Evolutionary conservation across 1,284 basidiomycete genomes (phyloP).

Genomic region (Gomphus sp.): DNA sequence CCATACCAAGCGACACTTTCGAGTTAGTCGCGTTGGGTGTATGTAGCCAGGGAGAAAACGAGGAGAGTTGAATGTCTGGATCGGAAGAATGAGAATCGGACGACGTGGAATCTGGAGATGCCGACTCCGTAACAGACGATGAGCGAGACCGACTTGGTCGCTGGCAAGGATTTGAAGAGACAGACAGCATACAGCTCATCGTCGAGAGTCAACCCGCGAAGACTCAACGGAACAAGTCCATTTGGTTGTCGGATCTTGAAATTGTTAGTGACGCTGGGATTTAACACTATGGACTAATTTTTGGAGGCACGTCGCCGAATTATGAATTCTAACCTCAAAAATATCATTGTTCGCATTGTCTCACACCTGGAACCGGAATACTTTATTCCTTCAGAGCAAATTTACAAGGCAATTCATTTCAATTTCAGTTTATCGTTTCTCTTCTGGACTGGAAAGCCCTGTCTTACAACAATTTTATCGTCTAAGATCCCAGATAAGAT

Average conservation of each 20-base stretch:
- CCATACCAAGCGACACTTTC: neutral
- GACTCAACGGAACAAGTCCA: neutral
- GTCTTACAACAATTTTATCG: too few species aligned
- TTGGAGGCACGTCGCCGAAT: neutral
- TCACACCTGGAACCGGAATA: neutral
- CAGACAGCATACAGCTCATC: neutral
- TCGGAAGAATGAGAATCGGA: constrained; percentile 10
- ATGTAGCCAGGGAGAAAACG: constrained; percentile 1
- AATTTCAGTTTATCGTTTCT: too few species aligned
- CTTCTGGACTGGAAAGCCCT: too few species aligned
- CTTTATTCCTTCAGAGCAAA: neutral
- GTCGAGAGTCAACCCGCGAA: neutral
- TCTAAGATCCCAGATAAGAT: too few species aligned
- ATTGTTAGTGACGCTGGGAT: neutral
- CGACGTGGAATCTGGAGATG: constrained; percentile 6
- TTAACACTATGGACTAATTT: neutral
- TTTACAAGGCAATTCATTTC: too few species aligned
- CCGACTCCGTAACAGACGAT: neutral
- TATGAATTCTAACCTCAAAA: neutral
- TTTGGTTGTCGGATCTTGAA: neutral
- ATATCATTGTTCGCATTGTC: neutral
- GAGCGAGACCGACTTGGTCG: constrained; percentile 3
- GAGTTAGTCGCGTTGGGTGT: neutral
- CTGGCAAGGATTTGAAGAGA: neutral
- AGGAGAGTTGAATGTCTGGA: constrained; percentile 4